Evolutionary conservation across 257 asterid genomes (phyloP), one percentile per base, ranked within the genome.

Genomic region (Solanum habrochaites): DNA sequence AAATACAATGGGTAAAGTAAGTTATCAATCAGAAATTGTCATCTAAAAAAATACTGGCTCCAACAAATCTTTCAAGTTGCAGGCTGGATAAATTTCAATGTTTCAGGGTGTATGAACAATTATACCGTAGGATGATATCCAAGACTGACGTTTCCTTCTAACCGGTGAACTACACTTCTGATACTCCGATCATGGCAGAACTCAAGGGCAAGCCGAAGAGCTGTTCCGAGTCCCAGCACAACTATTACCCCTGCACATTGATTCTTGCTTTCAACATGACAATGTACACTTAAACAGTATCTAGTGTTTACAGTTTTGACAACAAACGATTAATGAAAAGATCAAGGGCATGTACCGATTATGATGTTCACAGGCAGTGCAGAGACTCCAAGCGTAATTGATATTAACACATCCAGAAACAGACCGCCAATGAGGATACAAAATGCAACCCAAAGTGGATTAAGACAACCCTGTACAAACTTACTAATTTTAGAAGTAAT

Each of bases 381-480:
- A 18, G 98, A 94, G 78, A 95, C 96, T 40, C 98, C 97, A 31
- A 95, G 93, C 62, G 95, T 91, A 43, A 95, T 88, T 13, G 97
- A 93, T 87, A 94, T 93, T 86, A 95, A 93, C 89, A 95, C 95
- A 85, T 95, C 98, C 92, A 94, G 87, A 88, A 93, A 72, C 85
- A 95, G 98, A 82, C 97, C 96, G 29, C 95, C 97, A 11, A 94
- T 89, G 62, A 95, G 96, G 90, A 95, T 94, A 9, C 92, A 93
- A 88, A 95, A 93, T 43, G 98, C 98, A 82, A 95, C 92, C 98
- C 98, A 94, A 85, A 95, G 95, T 70, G 95, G 96, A 88, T 91
- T 91, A 67, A 92, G 90, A 84, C 96, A 94, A 20, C 94, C 91
- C 97, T 94, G 95, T 49, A 86, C 75, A 67, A 49, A 90, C 85